Conservation (phyloP, 75 land plant genomes). For the Pinus taeda region DNA sequence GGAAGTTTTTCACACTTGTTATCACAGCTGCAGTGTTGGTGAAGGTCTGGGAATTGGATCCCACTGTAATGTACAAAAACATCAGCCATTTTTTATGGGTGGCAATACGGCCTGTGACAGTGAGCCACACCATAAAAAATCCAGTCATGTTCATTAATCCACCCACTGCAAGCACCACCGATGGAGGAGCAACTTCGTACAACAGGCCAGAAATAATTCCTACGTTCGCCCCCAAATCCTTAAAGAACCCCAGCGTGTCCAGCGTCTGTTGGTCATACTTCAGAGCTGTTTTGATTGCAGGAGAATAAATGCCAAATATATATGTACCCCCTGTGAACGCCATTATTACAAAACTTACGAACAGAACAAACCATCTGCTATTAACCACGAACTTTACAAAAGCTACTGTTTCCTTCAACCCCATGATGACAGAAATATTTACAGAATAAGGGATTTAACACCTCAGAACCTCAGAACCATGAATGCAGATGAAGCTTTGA, state of each 20-base stretch:
- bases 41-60: conserved; percentile 62
- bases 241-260: conserved; percentile 58
- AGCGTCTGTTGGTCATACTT: conserved; percentile 56
- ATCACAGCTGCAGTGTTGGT: conserved; percentile 58
- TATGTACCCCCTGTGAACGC: conserved; percentile 49
- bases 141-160: conserved; percentile 40
- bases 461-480: too few species aligned
- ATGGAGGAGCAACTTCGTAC: conserved; percentile 44
- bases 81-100: conserved; percentile 36
- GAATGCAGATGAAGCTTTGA: too few species aligned
- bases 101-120: conserved; percentile 31
- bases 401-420: neutral
- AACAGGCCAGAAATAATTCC: conserved; percentile 53
- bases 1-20: conserved; percentile 64
- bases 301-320: conserved; percentile 54
- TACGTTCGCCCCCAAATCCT: conserved; percentile 61
- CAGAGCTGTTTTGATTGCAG: conserved; percentile 32
- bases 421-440: neutral
- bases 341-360: conserved; percentile 46
- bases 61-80: conserved; percentile 46
- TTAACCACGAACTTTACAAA: neutral
- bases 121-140: conserved; percentile 51
- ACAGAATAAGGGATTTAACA: too few species aligned
- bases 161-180: conserved; percentile 39
- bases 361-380: conserved; percentile 63